These are phyloP conservation scores for Leishmania tarentolae DNA, from an alignment of 208 protist genomes.

Conservation along the genomic window DNA sequence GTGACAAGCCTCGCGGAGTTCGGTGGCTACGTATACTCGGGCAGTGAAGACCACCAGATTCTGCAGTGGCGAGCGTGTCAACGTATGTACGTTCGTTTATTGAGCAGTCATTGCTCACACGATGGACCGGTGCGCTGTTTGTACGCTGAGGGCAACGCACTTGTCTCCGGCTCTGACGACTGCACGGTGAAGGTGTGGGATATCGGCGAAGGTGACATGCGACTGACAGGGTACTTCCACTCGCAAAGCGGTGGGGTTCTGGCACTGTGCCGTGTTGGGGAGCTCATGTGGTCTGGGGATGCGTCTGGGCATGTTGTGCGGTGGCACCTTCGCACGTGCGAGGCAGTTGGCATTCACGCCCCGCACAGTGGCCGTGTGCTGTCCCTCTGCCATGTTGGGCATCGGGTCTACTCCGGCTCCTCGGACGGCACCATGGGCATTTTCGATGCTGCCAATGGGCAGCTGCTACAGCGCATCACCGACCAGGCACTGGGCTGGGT, in stretches of 20 bases:
- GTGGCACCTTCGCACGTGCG: constrained; percentile 76
- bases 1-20: constrained; percentile 78
- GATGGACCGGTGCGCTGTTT: constrained; percentile 68
- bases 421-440: constrained; percentile 77
- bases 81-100: constrained; percentile 39
- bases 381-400: constrained; percentile 62
- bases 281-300: constrained; percentile 86
- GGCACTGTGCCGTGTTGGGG: constrained; percentile 70
- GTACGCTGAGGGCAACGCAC: constrained; percentile 78
- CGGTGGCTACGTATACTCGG: constrained; percentile 82
- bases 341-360: constrained; percentile 49
- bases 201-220: constrained; percentile 56
- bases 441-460: constrained; percentile 46
- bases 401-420: constrained; percentile 68
- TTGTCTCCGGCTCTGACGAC: constrained; percentile 82
- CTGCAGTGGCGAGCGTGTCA: constrained; percentile 68
- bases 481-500: constrained; percentile 61
- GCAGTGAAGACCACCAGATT: constrained; percentile 63
- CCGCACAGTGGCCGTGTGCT: constrained; percentile 58
- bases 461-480: constrained; percentile 57
- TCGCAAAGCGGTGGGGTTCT: constrained; percentile 57
- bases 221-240: constrained; percentile 82
- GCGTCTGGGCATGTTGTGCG: constrained; percentile 58
- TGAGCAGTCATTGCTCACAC: constrained; percentile 36
- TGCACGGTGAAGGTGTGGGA: constrained; percentile 88